Evolutionary conservation across 2,329 filamentous ascomycete genomes (phyloP).

Genomic region (Ophiosphaerella korrae): DNA sequence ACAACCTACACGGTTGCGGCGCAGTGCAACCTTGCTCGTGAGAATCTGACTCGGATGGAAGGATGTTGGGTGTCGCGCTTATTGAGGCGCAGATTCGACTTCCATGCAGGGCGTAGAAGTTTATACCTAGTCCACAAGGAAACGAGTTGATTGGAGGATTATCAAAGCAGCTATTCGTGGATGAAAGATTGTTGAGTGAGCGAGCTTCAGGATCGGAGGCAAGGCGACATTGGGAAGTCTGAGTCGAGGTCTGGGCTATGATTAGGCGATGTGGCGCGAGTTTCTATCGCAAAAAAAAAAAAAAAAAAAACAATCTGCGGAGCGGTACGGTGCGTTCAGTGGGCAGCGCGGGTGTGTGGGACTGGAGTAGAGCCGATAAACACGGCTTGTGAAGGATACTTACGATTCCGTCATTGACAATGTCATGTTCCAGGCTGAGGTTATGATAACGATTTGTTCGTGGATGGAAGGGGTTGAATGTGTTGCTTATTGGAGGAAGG

Average conservation of each 20-base stretch:
- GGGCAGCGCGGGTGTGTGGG: background rate
- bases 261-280: background rate
- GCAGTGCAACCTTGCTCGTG: background rate
- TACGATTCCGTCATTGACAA: no score
- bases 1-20: constrained; percentile 1
- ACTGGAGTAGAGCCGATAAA: background rate
- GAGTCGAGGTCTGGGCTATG: background rate
- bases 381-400: background rate
- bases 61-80: background rate
- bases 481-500: background rate
- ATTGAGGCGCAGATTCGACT: background rate
- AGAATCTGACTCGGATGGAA: background rate
- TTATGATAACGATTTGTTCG: background rate
- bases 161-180: background rate
- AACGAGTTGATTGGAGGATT: constrained; percentile 2
- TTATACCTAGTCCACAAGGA: background rate
- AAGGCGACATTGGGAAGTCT: no score
- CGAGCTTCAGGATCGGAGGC: background rate
- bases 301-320: background rate
- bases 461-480: background rate
- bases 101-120: background rate
- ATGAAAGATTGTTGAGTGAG: background rate
- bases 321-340: constrained; percentile 3
- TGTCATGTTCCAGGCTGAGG: background rate
- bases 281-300: background rate